Evolutionary conservation across 495 filamentous ascomycete species (phyloP).

Genomic region (Zalerion maritima): DNA sequence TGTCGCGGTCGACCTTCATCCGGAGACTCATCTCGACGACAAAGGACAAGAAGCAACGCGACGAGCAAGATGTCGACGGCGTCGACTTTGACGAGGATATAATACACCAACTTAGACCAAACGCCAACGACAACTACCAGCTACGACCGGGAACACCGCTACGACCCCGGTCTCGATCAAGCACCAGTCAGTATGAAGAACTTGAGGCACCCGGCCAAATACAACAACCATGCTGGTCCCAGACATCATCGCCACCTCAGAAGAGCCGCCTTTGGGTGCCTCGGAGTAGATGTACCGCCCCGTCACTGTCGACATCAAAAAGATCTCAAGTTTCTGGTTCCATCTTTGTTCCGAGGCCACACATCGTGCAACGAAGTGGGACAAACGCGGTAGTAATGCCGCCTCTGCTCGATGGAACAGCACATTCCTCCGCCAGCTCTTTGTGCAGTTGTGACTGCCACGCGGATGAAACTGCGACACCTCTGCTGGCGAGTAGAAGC

Average conservation of each 20-base stretch:
- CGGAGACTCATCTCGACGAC: constrained; percentile 28
- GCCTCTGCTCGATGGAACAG: constrained; percentile 25
- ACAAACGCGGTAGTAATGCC: constrained; percentile 22
- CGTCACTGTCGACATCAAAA: too few relatives aligned
- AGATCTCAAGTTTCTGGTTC: too few relatives aligned
- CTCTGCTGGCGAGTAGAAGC: too few relatives aligned
- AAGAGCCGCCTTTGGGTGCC: too few relatives aligned
- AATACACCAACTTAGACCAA: constrained; percentile 9
- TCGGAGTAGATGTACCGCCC: too few relatives aligned
- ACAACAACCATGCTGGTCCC: constrained; percentile 13
- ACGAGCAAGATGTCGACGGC: constrained; percentile 18
- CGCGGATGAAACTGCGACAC: too few relatives aligned
- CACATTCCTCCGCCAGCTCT: constrained; percentile 32
- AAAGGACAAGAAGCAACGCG: constrained; percentile 16
- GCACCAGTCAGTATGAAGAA: constrained; percentile 14
- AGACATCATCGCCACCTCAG: constrained; percentile 25
- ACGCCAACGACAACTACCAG: constrained; percentile 9
- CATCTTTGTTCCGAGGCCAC: constrained; percentile 22
- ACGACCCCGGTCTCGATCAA: too few relatives aligned
- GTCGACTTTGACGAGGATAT: constrained; percentile 17
- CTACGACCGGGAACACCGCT: constrained; percentile 16
- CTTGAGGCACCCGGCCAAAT: constrained; percentile 9
- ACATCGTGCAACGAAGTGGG: constrained; percentile 28
- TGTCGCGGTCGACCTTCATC: constrained; percentile 28
- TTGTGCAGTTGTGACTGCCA: constrained; percentile 29